Percentiles rank a stretch among this genome's conserved stretches.
Conservation (phyloP, 2,329 filamentous ascomycete species). For the Davidsoniella neocaledoniae region DNA sequence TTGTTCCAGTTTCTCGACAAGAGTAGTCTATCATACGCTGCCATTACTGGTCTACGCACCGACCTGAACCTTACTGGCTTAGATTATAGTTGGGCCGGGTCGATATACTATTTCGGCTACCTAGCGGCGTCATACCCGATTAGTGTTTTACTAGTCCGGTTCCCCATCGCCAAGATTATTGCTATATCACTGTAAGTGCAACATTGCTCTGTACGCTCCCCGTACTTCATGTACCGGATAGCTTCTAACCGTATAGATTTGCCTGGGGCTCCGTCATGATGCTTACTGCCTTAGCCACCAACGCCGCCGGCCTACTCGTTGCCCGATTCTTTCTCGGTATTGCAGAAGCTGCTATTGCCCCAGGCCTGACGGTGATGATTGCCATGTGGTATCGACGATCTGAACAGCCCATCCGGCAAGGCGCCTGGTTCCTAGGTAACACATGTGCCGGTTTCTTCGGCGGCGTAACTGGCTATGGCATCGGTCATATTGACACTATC, state of each 20-base stretch:
- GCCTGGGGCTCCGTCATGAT: slow-evolving; percentile 14
- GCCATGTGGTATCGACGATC: slow-evolving; percentile 16
- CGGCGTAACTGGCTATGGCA: slow-evolving; percentile 14
- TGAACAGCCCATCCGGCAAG: slow-evolving; percentile 18
- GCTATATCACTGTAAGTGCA: slow-evolving; percentile 6
- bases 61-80: slow-evolving; percentile 29
- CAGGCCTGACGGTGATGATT: slow-evolving; percentile 12
- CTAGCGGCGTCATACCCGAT: slow-evolving; percentile 20
- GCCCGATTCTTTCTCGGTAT: slow-evolving; percentile 15
- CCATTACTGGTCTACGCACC: slow-evolving; percentile 30
- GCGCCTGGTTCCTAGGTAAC: slow-evolving; percentile 18
- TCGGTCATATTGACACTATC: slow-evolving; percentile 20
- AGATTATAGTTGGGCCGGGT: slow-evolving; percentile 34
- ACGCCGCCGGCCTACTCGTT: slow-evolving; percentile 14
- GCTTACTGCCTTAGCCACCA: slow-evolving; percentile 15
- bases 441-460: slow-evolving; percentile 17
- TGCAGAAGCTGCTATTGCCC: slow-evolving; percentile 14
- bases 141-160: slow-evolving; percentile 17
- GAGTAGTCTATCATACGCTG: slow-evolving; percentile 34
- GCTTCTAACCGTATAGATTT: not conserved
- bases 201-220: not conserved
- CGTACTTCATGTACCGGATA: not conserved
- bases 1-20: slow-evolving; percentile 47
- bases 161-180: slow-evolving; percentile 18
- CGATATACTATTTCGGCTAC: slow-evolving; percentile 36